Conservation (phyloP, 805 yeast species). For the Kluyveromyces dobzhanskii region DNA sequence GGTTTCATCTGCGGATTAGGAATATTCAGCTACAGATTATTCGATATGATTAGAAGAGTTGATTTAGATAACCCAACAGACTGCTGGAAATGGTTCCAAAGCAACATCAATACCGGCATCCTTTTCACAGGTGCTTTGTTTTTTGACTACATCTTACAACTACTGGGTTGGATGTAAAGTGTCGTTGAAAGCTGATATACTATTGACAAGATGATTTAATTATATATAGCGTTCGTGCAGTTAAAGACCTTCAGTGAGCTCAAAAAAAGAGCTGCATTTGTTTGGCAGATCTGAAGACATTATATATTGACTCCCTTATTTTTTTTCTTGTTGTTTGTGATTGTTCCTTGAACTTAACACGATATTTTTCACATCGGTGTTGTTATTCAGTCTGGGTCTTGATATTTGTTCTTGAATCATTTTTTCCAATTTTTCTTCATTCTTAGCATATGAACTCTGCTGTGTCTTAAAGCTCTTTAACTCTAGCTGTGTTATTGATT, state of each 20-base stretch:
- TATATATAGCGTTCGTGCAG: too few species aligned
- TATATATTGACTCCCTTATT: too few species aligned
- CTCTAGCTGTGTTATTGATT: slow-evolving; percentile 14
- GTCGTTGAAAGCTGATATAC: too few species aligned
- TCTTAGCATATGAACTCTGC: not conserved
- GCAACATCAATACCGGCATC: slow-evolving; percentile 71
- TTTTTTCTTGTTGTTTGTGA: too few species aligned
- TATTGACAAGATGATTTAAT: too few species aligned
- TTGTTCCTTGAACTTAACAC: slow-evolving; percentile 6
- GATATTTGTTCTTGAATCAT: slow-evolving; percentile 13
- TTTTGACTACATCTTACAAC: slow-evolving; percentile 50
- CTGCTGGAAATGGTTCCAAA: slow-evolving; percentile 76
- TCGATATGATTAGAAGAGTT: slow-evolving; percentile 60
- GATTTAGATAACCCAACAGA: slow-evolving; percentile 69
- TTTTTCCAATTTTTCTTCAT: slow-evolving; percentile 10
- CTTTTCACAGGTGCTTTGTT: slow-evolving; percentile 58
- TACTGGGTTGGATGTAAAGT: slow-evolving; percentile 21
- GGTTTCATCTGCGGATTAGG: slow-evolving; percentile 64
- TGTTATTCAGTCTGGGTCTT: slow-evolving; percentile 13
- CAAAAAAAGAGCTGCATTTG: too few species aligned
- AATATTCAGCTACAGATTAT: slow-evolving; percentile 60
- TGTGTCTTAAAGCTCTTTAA: slow-evolving; percentile 2
- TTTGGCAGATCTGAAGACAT: too few species aligned
- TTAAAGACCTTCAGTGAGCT: too few species aligned
- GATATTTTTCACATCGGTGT: slow-evolving; percentile 5